Evolutionary conservation across 2,329 filamentous ascomycete genomes (phyloP), one percentile per base, ranked within the genome.

Genomic region (Penicillium polonicum): DNA sequence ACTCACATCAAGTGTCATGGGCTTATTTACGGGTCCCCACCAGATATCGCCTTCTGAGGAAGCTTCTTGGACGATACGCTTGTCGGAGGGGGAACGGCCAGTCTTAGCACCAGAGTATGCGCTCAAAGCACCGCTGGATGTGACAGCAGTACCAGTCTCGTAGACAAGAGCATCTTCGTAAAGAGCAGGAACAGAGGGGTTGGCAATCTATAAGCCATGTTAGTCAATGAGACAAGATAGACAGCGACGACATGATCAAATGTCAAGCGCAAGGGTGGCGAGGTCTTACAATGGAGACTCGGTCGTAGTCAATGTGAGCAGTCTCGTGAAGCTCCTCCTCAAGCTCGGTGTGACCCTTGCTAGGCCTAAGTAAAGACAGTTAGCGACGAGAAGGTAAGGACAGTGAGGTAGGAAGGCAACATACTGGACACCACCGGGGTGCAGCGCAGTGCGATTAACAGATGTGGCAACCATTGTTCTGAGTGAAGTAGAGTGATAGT

Each of bases 11-110:
- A 92, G 86, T 68, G 86, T 88, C 94, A 99, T 99, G 74, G 93
- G 90, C 86, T 97, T 97, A 85, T 99, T 99, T 68, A 99, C 94
- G 56, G 94, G 93, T 72, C 94, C 94, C 94, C 94, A 97, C 94
- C 94, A 99, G 72, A 99, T 85, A 61, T 99, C 87, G 57, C 94
- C 88, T 77, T 96, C 88, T 65, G 94, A 97, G 62, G 86, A 83
- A 59, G 88, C 82, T 78, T 99, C 94, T 81, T 95, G 87, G 74
- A 99, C 94, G 74, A 99, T 90, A 76, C 94, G 89, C 88, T 99
- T 99, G 81, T 99, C 94, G 55, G 91, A 88, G 25, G 94, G 94
- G 61, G 94, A 99, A 66, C 94, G 92, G 62, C 94, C 94, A 61
- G 94, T 99, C 86, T 99, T 99, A 71, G 92, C 90, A 71, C 94